Evolutionary conservation across 2,329 filamentous ascomycete species (phyloP), one percentile per base, ranked within the genome.

Genomic region (Domatiomyces catenatus): DNA sequence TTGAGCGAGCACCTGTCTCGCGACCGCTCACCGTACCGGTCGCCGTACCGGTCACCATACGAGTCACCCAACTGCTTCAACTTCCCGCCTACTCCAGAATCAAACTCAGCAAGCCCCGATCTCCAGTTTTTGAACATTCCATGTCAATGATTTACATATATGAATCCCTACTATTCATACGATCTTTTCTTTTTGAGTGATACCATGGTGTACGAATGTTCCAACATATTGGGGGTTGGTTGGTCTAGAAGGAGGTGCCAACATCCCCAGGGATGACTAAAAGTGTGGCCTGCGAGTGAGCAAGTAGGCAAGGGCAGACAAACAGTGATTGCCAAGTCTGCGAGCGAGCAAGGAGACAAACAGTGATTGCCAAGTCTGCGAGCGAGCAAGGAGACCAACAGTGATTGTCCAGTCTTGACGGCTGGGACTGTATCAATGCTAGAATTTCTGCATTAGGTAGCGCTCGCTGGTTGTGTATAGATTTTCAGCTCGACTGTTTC

Each of bases 61-160:
- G 3, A 24, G 22, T 24, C 22, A 3, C 64, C 65, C 49, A 60
- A 62, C 43, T 67, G 66, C 46, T 63, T 65, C 51, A 60, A 61
- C 17, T 66, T 66, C 48, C 69, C 69, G 47, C 58, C 67, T 26
- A 72, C 69, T 4, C 69, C 69, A 17, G 61, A 67, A 46, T 69
- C 67, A 6, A 62, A 61, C 28, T 62, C 63, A n/a, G 64, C 64
- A 52, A 70, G 69, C 15, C 67, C 68, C 12, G 64, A 64, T 45
- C 58, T 63, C 36, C 63, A 59, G 17, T 49, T 58, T 19, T 56
- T 59, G 28, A 56, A 58, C 47, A 54, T 58, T 44, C 46, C 50
- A 43, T 58, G 55, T 50, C 50, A 50, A 32, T 57, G 52, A 55
- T 39, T 39, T 39, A 15, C 10, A 39, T 39, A 39, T 39, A 12